Percentiles rank a stretch among this genome's conserved stretches.
phyloP scores from a whole-genome alignment of 352 stramenopile species.

The Globisporangium nagaii region DNA sequence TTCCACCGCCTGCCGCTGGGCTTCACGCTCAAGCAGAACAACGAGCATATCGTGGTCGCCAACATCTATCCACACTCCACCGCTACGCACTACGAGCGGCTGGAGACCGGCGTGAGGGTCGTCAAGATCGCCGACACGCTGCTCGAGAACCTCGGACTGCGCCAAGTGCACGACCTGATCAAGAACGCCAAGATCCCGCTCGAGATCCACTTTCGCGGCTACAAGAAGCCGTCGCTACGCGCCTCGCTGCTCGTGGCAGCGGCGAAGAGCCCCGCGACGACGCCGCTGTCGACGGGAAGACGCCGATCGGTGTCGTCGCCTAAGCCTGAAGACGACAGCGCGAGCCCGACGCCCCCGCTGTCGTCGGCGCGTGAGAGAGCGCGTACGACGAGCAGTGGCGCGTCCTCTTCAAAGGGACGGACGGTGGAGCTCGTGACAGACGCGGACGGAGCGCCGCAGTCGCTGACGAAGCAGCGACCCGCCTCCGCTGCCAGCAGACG shows the following conservation, averaged over 20 bases:
- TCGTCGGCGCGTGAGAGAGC: not conserved
- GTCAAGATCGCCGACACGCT: slow-evolving; percentile 59
- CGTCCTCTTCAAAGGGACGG: not conserved
- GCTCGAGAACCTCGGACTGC: slow-evolving; percentile 60
- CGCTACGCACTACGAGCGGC: slow-evolving; percentile 65
- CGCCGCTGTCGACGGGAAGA: not conserved
- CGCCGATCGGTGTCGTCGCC: slow-evolving; percentile 1
- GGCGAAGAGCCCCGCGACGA: not conserved
- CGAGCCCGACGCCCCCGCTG: not conserved
- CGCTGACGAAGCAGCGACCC: slow-evolving; percentile 16
- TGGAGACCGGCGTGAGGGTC: slow-evolving; percentile 66
- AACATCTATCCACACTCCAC: slow-evolving; percentile 82
- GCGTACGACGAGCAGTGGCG: not conserved
- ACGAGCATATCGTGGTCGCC: slow-evolving; percentile 69
- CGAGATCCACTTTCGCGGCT: slow-evolving; percentile 56
- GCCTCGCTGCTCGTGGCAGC: slow-evolving; percentile 9
- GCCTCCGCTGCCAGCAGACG: slow-evolving; percentile 7
- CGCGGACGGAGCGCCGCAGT: not conserved
- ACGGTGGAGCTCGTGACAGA: slow-evolving; percentile 7
- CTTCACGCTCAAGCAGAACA: slow-evolving; percentile 80
- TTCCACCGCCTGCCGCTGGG: slow-evolving; percentile 84
- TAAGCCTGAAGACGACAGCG: slow-evolving; percentile 6
- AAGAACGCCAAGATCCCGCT: slow-evolving; percentile 68
- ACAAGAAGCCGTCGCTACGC: slow-evolving; percentile 20
- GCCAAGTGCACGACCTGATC: slow-evolving; percentile 82